A percentile compares a stretch with the other conserved stretches of the same genome.
phyloP scores from a whole-genome alignment of 2,329 filamentous ascomycete genomes.

The Sporothrix euskadiensis region DNA sequence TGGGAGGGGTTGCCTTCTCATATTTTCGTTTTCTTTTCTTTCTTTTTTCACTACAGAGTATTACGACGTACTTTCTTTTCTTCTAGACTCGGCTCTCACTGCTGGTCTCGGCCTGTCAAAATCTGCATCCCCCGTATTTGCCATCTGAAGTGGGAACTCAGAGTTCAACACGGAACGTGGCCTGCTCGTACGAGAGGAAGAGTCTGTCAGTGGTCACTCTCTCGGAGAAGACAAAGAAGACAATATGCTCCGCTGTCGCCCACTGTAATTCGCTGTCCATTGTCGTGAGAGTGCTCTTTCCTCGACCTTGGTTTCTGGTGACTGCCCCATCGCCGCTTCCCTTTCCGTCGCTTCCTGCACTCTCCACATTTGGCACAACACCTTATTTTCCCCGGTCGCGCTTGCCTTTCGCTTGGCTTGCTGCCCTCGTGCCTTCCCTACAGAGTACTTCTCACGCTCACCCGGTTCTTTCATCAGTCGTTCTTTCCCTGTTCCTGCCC shows the following conservation, averaged over 20 bases:
- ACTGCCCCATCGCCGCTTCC: not conserved
- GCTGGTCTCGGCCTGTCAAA: not conserved
- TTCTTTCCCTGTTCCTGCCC: not conserved
- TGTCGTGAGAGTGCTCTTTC: not conserved
- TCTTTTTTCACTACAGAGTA: not conserved
- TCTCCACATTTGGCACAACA: constrained; percentile 1
- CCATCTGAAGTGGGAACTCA: not conserved
- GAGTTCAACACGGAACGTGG: not conserved
- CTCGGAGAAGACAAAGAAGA: not conserved
- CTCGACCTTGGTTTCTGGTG: not conserved
- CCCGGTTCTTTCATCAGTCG: not conserved
- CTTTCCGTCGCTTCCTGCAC: not conserved
- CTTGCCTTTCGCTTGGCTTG: constrained; percentile 5
- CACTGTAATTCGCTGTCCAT: not conserved
- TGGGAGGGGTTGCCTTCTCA: not conserved
- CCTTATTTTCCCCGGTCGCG: constrained; percentile 13
- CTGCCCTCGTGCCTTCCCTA: not conserved
- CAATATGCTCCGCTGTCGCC: not conserved
- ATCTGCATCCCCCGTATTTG: not conserved
- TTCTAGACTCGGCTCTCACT: not conserved
- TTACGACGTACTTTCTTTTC: not conserved
- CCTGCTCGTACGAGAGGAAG: not conserved
- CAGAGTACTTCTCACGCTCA: not conserved
- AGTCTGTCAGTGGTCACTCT: not conserved
- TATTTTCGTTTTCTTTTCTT: not conserved